Evolutionary conservation across 2,329 filamentous ascomycete genomes (phyloP), one percentile per base, ranked within the genome.

Genomic region (Xylaria sp.): DNA sequence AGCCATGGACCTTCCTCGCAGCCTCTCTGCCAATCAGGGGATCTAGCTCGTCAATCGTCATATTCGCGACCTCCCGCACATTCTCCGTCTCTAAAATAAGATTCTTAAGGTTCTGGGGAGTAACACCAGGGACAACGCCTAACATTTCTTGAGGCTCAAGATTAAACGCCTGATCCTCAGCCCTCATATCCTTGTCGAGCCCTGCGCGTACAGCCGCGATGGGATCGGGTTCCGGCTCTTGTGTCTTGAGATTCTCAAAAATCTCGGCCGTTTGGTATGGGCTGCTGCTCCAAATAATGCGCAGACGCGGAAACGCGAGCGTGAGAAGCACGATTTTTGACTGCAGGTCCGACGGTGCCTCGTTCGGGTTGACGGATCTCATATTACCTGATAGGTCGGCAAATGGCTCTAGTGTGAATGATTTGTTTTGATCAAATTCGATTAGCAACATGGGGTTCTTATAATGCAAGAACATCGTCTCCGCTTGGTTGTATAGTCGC

Each of bases 241-340:
- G 91, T 73, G 94, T 92, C 83, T 99, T 99, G 64, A 99, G 87
- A 73, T 94, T 91, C 76, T 94, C 91, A 79, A 99, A 98, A 71
- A 99, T 98, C 83, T 98, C 94, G 1, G 96, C 96, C 0, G 96
- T 98, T 80, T 99, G 94, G 78, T 97, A 97, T 0, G 96, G 95
- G 12, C 91, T 94, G 9, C 89, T 93, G 9, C 92, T 96, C 96
- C 96, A 99, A 75, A 99, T 94, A 74, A 99, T 92, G 73, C 93
- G 91, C 58, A 99, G 86, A 25, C 89, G 89, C 0, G 96, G 96
- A 76, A 98, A 99, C 0, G 95, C 93, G 5, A 99, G 88, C 0
- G 94, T 98, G 23, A 99, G 87, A 54, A 98, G 89, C 13, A 98
- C 96, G 55, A 99, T 86, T 81, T 98, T 96, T 71, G 92, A 91